Evolutionary conservation across 2,329 filamentous ascomycete species (phyloP).

Genomic region (Colletotrichum tamarilloi): DNA sequence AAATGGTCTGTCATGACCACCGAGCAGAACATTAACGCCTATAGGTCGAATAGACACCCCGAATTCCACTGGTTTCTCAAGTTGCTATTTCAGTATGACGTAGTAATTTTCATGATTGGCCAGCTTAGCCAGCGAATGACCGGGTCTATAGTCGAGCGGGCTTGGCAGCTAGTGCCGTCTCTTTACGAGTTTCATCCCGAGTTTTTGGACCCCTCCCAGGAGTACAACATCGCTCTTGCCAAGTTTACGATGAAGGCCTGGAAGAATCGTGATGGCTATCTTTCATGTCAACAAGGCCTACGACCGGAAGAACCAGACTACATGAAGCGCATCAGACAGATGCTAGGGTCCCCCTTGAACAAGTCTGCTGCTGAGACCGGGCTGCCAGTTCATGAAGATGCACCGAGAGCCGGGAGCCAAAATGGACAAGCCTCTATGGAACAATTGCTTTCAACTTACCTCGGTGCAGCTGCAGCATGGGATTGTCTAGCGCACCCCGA

Average conservation of each 20-base stretch:
- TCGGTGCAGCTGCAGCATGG: conserved; percentile 4
- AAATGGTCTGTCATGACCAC: conserved; percentile 61
- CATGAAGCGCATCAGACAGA: background rate
- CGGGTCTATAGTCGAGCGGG: conserved; percentile 63
- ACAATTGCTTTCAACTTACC: conserved; percentile 14
- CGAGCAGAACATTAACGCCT: conserved; percentile 58
- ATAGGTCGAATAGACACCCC: conserved; percentile 46
- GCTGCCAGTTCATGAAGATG: background rate
- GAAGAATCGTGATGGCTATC: conserved; percentile 7
- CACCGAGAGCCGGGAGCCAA: background rate
- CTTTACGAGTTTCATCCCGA: conserved; percentile 62
- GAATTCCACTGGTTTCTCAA: conserved; percentile 67
- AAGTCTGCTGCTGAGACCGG: background rate
- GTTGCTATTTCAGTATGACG: conserved; percentile 65
- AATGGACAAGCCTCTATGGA: background rate
- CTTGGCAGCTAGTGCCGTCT: conserved; percentile 59
- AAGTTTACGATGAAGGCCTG: conserved; percentile 19
- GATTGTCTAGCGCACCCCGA: conserved; percentile 12
- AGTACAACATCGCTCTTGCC: conserved; percentile 18
- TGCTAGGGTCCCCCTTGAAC: background rate
- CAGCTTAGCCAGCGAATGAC: conserved; percentile 61
- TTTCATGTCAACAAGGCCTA: conserved; percentile 8
- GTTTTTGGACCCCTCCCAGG: conserved; percentile 54
- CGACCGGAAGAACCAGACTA: conserved; percentile 18
- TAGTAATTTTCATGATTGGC: conserved; percentile 66